A percentile compares a stretch with the other conserved stretches of the same genome.
These are phyloP conservation scores for Sarcomyxa edulis DNA, from an alignment of 768 basidiomycete genomes.

Conservation along the genomic window DNA sequence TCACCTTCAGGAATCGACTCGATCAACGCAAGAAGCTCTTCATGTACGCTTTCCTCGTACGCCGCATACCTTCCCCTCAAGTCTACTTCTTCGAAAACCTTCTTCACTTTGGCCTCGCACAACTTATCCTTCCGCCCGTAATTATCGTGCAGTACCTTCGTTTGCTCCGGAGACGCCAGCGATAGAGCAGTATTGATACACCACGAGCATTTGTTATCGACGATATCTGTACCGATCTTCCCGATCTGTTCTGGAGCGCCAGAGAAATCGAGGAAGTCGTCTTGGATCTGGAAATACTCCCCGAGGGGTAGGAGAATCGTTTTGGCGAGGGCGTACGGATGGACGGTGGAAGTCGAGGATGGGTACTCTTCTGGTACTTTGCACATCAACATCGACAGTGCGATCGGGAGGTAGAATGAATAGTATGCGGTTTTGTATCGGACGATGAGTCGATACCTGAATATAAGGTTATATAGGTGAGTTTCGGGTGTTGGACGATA, in stretches of 20 bases:
- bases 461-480: background rate
- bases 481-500: background rate
- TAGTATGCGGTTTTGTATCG: slow-evolving; percentile 98
- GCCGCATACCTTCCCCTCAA: slow-evolving; percentile 60
- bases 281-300: slow-evolving; percentile 98
- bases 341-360: slow-evolving; percentile 20
- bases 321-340: slow-evolving; percentile 68
- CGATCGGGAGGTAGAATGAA: slow-evolving; percentile 98
- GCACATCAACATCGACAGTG: slow-evolving; percentile 83
- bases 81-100: slow-evolving; percentile 65
- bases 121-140: slow-evolving; percentile 46
- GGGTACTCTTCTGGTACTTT: slow-evolving; percentile 50
- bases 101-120: slow-evolving; percentile 45
- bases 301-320: slow-evolving; percentile 88
- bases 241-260: slow-evolving; percentile 89
- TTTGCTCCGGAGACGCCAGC: slow-evolving; percentile 49
- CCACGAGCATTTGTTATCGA: slow-evolving; percentile 99
- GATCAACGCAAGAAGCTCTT: slow-evolving; percentile 63
- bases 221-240: slow-evolving; percentile 96
- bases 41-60: slow-evolving; percentile 79
- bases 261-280: slow-evolving; percentile 93
- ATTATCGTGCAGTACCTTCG: slow-evolving; percentile 49
- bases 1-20: slow-evolving; percentile 61
- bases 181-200: slow-evolving; percentile 83
- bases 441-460: slow-evolving; percentile 86